Evolutionary conservation across 1,139 yeast species (phyloP).

Genomic region (Candida frijolesensis): DNA sequence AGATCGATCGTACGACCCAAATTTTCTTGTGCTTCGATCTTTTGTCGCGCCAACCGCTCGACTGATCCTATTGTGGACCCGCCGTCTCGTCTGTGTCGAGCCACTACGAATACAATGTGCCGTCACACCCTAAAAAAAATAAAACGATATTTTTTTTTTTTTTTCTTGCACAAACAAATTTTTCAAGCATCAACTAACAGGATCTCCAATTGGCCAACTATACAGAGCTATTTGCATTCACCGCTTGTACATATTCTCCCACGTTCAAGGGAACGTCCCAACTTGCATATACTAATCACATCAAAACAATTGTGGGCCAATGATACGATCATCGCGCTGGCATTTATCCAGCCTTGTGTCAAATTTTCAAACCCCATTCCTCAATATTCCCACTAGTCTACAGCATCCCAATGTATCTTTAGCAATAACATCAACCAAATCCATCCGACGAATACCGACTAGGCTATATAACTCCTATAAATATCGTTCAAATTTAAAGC

Average conservation of each 20-base stretch:
- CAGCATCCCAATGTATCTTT: not conserved
- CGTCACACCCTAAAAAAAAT: not conserved
- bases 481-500: constrained; percentile 3
- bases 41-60: not conserved
- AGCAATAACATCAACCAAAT: not conserved
- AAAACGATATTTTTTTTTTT: not conserved
- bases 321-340: not conserved
- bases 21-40: too few relatives aligned
- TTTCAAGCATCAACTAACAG: not conserved
- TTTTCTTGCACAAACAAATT: not conserved
- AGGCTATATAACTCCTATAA: constrained; percentile 1
- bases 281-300: not conserved
- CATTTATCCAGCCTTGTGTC: not conserved
- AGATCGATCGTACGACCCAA: not conserved
- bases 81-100: not conserved
- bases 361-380: constrained; percentile 2
- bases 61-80: too few relatives aligned
- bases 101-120: not conserved
- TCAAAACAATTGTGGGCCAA: not conserved
- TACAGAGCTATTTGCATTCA: not conserved
- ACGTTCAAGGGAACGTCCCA: not conserved
- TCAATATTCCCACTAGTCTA: not conserved
- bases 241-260: not conserved
- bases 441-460: too few relatives aligned
- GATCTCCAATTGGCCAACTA: not conserved